Percentiles rank a stretch among this genome's conserved stretches.
Conservation (phyloP, 164 flowering plant genomes). For the Liquidambar formosana region DNA sequence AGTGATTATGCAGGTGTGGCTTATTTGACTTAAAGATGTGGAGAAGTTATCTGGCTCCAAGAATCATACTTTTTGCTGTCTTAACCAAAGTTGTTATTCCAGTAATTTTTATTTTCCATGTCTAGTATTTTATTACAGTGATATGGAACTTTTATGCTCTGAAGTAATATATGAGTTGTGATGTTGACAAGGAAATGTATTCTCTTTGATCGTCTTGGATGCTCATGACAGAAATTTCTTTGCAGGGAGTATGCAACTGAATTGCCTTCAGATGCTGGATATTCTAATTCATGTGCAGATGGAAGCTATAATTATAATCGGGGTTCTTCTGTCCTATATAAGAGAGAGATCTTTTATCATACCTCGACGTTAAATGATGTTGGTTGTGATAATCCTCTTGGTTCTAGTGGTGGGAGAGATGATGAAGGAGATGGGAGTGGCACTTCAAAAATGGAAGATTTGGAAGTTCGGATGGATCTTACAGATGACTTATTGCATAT, state of each 20-base stretch:
- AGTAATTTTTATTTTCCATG: too few species aligned
- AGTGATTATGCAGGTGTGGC: too few species aligned
- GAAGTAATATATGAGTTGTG: not conserved
- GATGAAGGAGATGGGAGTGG: slow-evolving; percentile 31
- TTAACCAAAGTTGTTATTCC: too few species aligned
- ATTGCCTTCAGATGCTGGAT: slow-evolving; percentile 24
- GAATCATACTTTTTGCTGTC: too few species aligned
- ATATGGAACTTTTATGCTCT: too few species aligned
- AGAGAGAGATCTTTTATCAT: slow-evolving; percentile 34
- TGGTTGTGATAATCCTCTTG: slow-evolving; percentile 26
- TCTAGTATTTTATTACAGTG: too few species aligned
- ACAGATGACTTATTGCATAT: slow-evolving; percentile 94
- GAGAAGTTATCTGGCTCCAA: too few species aligned
- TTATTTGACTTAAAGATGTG: too few species aligned
- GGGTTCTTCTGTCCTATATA: slow-evolving; percentile 23
- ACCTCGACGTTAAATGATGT: slow-evolving; percentile 28
- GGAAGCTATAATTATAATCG: slow-evolving; percentile 22
- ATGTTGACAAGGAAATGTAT: not conserved
- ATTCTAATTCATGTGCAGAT: slow-evolving; percentile 28
- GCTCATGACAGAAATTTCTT: not conserved
- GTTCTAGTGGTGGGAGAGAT: slow-evolving; percentile 29
- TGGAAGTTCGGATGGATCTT: slow-evolving; percentile 79
- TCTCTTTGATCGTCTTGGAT: not conserved
- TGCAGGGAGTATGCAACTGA: slow-evolving; percentile 34
- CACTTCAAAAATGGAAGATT: slow-evolving; percentile 42